Conservation (phyloP, 257 asterid genomes). For the Salvia rosmarinus region DNA sequence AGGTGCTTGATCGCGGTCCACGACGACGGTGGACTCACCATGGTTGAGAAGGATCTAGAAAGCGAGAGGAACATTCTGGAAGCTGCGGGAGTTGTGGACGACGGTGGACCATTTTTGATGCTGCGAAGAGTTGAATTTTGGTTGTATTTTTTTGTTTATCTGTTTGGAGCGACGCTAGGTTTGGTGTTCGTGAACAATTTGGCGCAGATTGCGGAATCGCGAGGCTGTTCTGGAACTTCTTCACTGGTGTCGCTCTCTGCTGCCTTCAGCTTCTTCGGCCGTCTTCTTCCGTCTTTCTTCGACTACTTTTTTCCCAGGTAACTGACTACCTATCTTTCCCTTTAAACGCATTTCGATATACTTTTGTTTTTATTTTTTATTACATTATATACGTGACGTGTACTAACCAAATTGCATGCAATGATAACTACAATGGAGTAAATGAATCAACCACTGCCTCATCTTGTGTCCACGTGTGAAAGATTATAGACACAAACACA, state of each 20-base stretch:
- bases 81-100: slow-evolving; percentile 13
- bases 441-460: too few species aligned
- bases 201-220: slow-evolving; percentile 76
- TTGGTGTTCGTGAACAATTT: slow-evolving; percentile 70
- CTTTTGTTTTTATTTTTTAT: neutral
- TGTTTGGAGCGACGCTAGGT: slow-evolving; percentile 77
- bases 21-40: slow-evolving; percentile 28
- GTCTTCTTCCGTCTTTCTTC: slow-evolving; percentile 71
- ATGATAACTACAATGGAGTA: too few species aligned
- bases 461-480: too few species aligned
- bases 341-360: too few species aligned
- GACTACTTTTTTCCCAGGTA: slow-evolving; percentile 58
- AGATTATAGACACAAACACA: too few species aligned
- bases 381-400: too few species aligned
- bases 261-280: slow-evolving; percentile 76
- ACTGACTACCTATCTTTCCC: neutral
- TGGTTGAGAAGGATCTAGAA: neutral
- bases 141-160: slow-evolving; percentile 63
- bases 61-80: neutral
- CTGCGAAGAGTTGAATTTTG: slow-evolving; percentile 63
- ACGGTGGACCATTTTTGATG: slow-evolving; percentile 59
- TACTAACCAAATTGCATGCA: too few species aligned
- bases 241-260: slow-evolving; percentile 70
- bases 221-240: slow-evolving; percentile 58
- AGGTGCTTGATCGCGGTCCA: slow-evolving; percentile 59